Base-by-base conservation (phyloP, 1,284 basidiomycete genomes). In the Irpex rosettiformis region DNA sequence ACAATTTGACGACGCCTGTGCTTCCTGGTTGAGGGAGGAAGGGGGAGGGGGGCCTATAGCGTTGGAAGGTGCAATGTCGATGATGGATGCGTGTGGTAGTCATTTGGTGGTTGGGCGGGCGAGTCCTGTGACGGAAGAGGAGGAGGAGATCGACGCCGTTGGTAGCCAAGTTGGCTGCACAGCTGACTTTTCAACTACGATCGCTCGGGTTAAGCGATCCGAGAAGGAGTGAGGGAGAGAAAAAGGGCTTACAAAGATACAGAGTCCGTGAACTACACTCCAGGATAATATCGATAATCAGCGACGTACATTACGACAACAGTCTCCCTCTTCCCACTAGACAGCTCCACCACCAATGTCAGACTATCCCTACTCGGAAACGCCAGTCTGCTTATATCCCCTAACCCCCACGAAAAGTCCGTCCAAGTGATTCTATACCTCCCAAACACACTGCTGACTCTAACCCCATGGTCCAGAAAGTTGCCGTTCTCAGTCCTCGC, bases 391-490 rank as follows among this genome's bases (percentile, higher is more conserved):
- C 84, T 83, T 47, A 85, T 73, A 67, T 86, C 83, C 27, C 77
- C 85, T 54, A 87, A 66, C n/a, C 84, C 76, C 67, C 85, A 84
- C 27, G 81, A 82, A 64, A 79, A 84, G 27, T 62, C 67, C 0
- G 70, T 75, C 18, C 69, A 74, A 1, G 73, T 69, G 57, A 86
- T 80, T 7, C 82, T 72, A 66, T 87, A 86, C 65, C 82, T 83
- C 37, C 77, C 80, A 70, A 84, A 83, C 7, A 81, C 84, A 53
- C 81, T 83, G 70, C 86, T 87, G 40, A 86, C 81, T 55, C 84
- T 79, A 45, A 86, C 78, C 40, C 80, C 80, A 58, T 85, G 83
- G 65, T 86, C 83, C 30, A 87, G 71, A 66, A 81, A 86, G 67
- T 85, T 86, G 8, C 85, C 83, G 1, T 81, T 80, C 22, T 83